Conservation (phyloP, 257 asterid species). For the Jacaranda copaia region DNA sequence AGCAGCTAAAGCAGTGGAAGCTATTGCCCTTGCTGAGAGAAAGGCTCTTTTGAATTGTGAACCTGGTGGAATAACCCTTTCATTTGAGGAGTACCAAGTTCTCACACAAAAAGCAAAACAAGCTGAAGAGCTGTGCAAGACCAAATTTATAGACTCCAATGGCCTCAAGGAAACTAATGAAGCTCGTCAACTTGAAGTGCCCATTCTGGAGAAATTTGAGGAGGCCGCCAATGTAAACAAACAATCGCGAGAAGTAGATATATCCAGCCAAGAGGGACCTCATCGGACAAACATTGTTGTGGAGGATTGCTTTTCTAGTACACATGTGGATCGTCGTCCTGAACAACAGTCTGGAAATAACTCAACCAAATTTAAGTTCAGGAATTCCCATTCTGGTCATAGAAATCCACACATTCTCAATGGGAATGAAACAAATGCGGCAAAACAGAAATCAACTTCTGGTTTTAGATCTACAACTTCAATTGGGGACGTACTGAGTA, state of each 20-base stretch:
- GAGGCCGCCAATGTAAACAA: conserved; percentile 41
- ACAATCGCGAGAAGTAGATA: conserved; percentile 37
- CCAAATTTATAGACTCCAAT: conserved; percentile 64
- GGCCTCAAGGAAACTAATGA: conserved; percentile 31
- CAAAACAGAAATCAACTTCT: conserved; percentile 37
- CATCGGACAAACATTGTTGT: conserved; percentile 26
- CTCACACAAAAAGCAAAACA: conserved; percentile 63
- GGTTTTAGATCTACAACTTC: conserved; percentile 65
- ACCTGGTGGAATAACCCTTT: conserved; percentile 60
- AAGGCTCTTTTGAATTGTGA: conserved; percentile 36
- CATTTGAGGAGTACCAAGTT: conserved; percentile 69
- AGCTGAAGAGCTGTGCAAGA: conserved; percentile 62
- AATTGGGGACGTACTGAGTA: conserved; percentile 61
- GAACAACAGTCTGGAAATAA: conserved; percentile 28
- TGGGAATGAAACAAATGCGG: conserved; percentile 32
- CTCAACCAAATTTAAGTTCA: conserved; percentile 55
- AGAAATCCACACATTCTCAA: conserved; percentile 40
- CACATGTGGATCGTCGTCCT: conserved; percentile 22
- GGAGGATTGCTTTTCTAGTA: conserved; percentile 39
- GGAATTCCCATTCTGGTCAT: conserved; percentile 51
- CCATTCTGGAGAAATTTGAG: conserved; percentile 60
- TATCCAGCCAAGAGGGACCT: conserved; percentile 32
- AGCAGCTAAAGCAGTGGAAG: conserved; percentile 90
- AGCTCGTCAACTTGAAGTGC: conserved; percentile 46
- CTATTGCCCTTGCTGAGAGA: conserved; percentile 63